phyloP scores from a whole-genome alignment of 2,329 filamentous ascomycete species.

The Trichothecium sympodiale region DNA sequence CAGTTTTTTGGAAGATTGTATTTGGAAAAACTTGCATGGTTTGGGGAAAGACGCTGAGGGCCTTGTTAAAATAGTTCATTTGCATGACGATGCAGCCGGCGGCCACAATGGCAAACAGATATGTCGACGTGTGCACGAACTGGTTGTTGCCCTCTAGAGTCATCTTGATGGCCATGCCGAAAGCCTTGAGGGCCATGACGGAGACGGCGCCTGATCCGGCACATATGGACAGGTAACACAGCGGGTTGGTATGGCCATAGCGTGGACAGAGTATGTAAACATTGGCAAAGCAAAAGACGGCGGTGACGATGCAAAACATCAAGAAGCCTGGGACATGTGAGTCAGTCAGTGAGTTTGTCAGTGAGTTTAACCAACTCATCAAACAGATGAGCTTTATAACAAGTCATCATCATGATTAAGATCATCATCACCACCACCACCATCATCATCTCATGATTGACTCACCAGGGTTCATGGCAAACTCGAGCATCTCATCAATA shows the following conservation, averaged over 20 bases:
- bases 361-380: too few relatives aligned
- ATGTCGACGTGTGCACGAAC: conserved; percentile 87
- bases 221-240: conserved; percentile 95
- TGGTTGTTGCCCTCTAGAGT: conserved; percentile 90
- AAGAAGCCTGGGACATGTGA: conserved; percentile 87
- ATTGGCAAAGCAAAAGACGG: conserved; percentile 80
- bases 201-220: conserved; percentile 93
- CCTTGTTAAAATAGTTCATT: conserved; percentile 99
- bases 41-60: conserved; percentile 91
- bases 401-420: not conserved
- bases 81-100: conserved; percentile 90
- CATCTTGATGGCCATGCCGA: conserved; percentile 92
- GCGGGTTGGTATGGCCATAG: conserved; percentile 87
- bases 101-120: conserved; percentile 91
- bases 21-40: conserved; percentile 65
- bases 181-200: conserved; percentile 98
- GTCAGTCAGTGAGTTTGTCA: too few relatives aligned
- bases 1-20: too few relatives aligned
- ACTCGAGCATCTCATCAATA: conserved; percentile 82
- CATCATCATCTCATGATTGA: too few relatives aligned
- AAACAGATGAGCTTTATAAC: too few relatives aligned
- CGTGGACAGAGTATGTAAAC: conserved; percentile 86
- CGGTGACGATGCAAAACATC: conserved; percentile 69
- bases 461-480: conserved; percentile 81
- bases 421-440: too few relatives aligned